These are phyloP conservation scores for Phialocephala sp. DNA, from an alignment of 2,329 filamentous ascomycete genomes.

Conservation along the genomic window DNA sequence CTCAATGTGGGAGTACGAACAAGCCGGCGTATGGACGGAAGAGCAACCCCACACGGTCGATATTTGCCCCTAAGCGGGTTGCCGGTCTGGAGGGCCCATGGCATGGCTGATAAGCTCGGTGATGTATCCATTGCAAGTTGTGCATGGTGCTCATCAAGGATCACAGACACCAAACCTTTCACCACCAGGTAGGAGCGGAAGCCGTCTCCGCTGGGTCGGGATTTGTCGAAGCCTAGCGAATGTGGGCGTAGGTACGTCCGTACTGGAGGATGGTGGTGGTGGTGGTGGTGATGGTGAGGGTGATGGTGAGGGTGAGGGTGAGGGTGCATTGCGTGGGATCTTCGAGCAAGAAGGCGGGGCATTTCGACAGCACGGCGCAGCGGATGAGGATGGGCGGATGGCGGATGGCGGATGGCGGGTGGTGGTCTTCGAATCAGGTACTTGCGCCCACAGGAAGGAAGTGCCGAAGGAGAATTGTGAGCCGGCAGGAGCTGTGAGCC, in stretches of 20 bases:
- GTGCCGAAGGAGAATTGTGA: background rate
- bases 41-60: background rate
- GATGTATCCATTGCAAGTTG: background rate
- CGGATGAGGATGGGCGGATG: background rate
- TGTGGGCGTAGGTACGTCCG: background rate
- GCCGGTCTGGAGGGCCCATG: background rate
- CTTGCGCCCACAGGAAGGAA: background rate
- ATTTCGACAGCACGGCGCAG: background rate
- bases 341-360: background rate
- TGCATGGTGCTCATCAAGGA: background rate
- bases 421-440: background rate
- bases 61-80: background rate
- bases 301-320: no score
- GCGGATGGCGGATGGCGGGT: background rate
- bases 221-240: background rate
- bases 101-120: background rate
- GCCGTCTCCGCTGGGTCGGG: slow-evolving; percentile 1
- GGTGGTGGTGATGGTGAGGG: no score
- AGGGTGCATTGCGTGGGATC: no score
- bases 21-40: background rate
- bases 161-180: background rate
- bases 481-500: background rate
- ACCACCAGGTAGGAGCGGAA: background rate
- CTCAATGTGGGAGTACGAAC: background rate
- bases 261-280: no score